Evolutionary conservation across 768 basidiomycete genomes (phyloP), one percentile per base, ranked within the genome.

Genomic region (Guyanaporus albipodus): DNA sequence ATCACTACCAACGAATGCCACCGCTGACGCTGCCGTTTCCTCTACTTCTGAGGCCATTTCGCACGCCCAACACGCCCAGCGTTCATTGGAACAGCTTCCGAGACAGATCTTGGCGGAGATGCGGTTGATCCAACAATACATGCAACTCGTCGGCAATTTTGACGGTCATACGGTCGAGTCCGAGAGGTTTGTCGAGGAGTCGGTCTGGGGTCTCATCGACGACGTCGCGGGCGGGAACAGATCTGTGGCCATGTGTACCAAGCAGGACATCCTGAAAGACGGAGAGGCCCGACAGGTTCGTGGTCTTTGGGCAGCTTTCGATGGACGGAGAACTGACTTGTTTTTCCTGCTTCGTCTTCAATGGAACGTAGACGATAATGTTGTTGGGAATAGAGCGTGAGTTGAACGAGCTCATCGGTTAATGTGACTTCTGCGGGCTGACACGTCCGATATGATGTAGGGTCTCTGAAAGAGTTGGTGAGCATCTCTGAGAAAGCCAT

Each of bases 361-460:
- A 28, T 29, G 28, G 17, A 3, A 8, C 32, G 8, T 37, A 77
- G 76, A 69, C 67, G 2, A 41, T 77, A 19, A 63, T 76, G 53
- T 60, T 70, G 56, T 57, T 78, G 15, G 72, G 69, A 29, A 64
- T 78, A 17, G 76, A 78, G 58, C 70, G 75, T 77, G 49, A 59
- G 73, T 62, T 3, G 6, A 41, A 31, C 6, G 8, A 3, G 8
- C 11, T 10, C 24, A 19, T 9, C 33, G 18, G 18, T 22, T 22
- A 12, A n/a, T 18, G 7, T 23, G 0, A n/a, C 31, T 8, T 15
- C 12, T 18, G 17, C 7, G 12, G 8, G 4, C 19, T 50, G 21
- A 42, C 29, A 21, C 10, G 17, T n/a, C 6, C 29, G 18, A 26
- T 8, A 6, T 32, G 19, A 6, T 32, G 19, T 47, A 73, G 71